These are phyloP conservation scores for Boletus sp. DNA, from an alignment of 768 basidiomycete species.

Conservation along the genomic window DNA sequence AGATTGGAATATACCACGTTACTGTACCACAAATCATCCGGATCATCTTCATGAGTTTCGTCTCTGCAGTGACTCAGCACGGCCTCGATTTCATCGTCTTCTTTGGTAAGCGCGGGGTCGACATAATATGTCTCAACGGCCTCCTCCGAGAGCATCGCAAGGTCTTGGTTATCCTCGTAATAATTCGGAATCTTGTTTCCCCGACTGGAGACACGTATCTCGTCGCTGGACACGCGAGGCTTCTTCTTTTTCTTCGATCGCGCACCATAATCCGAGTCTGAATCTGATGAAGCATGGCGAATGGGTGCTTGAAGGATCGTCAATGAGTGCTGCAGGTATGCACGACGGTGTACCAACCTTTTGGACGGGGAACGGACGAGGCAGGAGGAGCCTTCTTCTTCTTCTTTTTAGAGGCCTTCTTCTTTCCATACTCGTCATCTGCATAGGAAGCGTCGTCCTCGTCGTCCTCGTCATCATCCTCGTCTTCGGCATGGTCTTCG, in stretches of 20 bases:
- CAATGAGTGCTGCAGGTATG: conserved; percentile 2
- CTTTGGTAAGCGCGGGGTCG: conserved; percentile 50
- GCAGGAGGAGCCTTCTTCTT: conserved; percentile 45
- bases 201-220: conserved; percentile 73
- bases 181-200: conserved; percentile 85
- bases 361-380: conserved; percentile 49
- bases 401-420: conserved; percentile 69
- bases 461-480: conserved; percentile 68
- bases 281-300: conserved; percentile 68
- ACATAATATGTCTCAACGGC: conserved; percentile 52
- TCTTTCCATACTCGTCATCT: conserved; percentile 72
- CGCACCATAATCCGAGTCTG: conserved; percentile 84
- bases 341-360: conserved; percentile 43
- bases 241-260: conserved; percentile 87
- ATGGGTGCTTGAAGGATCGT: conserved; percentile 38
- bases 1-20: conserved; percentile 63
- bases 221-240: conserved; percentile 53
- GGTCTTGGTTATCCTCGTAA: conserved; percentile 71
- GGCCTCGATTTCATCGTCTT: conserved; percentile 89
- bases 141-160: conserved; percentile 64
- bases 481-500: conserved; percentile 50
- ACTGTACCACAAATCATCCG: conserved; percentile 80
- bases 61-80: conserved; percentile 87
- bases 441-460: conserved; percentile 79
- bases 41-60: conserved; percentile 73